Evolutionary conservation across 2,329 filamentous ascomycete species (phyloP).

Genomic region (Thelonectria olida): DNA sequence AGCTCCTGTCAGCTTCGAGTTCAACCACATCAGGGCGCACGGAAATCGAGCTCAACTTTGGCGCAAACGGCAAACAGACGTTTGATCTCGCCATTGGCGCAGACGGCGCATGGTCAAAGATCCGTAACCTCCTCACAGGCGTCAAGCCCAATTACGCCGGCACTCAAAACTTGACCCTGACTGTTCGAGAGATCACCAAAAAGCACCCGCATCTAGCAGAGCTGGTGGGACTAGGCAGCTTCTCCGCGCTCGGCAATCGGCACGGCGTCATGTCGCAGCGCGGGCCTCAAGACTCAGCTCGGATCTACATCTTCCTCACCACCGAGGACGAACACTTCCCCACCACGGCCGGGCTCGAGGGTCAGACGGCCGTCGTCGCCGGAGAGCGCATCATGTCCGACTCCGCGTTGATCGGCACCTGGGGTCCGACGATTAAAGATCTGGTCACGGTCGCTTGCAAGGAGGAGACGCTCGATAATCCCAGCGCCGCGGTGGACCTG

Average conservation of each 20-base stretch:
- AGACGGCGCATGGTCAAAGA: constrained; percentile 37
- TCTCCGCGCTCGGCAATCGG: constrained; percentile 46
- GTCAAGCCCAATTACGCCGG: constrained; percentile 50
- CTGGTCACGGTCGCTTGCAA: constrained; percentile 41
- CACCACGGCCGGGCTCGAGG: not conserved
- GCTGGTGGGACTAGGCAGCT: constrained; percentile 51
- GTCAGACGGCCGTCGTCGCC: not conserved
- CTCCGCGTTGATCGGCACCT: constrained; percentile 35
- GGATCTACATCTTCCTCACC: constrained; percentile 42
- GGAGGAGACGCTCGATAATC: constrained; percentile 31
- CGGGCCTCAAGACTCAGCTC: constrained; percentile 40
- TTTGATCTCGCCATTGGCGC: constrained; percentile 28
- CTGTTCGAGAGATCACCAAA: constrained; percentile 44
- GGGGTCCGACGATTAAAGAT: constrained; percentile 38
- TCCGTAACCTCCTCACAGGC: constrained; percentile 48
- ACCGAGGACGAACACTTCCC: constrained; percentile 36
- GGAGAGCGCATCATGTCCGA: constrained; percentile 32
- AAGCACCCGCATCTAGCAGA: constrained; percentile 49
- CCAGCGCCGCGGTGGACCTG: constrained; percentile 24
- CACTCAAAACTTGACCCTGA: constrained; percentile 48
- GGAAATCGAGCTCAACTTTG: constrained; percentile 14
- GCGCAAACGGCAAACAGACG: not conserved
- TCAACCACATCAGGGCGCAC: not conserved
- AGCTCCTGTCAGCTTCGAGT: not conserved
- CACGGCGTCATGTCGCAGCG: constrained; percentile 49